Evolutionary conservation across 75 land plant genomes (phyloP), one percentile per base, ranked within the genome.

Genomic region (Adiantum capillusveneris): DNA sequence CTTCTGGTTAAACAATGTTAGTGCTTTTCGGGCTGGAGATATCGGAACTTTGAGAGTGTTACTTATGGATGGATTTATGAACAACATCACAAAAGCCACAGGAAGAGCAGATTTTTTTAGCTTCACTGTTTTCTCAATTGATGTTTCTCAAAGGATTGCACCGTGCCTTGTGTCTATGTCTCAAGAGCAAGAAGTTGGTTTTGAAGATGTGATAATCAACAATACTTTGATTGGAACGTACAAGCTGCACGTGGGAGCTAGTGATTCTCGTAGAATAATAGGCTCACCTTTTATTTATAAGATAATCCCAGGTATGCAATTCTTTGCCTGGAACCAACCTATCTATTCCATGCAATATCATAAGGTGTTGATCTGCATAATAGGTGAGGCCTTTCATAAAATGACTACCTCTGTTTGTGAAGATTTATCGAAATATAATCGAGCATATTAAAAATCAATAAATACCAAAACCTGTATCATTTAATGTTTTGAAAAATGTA

Each of bases 1-100:
- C 6, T 46, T 46, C 49, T 46, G 49, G 49, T 46, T 20, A 17
- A 46, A 46, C 5, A 46, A 46, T 46, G 17, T 46, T 17, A 46
- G 49, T 46, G 21, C 17, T 20, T 46, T 46, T 46, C n/a, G 21
- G 6, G 49, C 49, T 5, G 49, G 49, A 46, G 5, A 46, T 7
- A 5, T 46, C 5, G 49, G 49, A 46, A 46, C 49, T 46, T 17
- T 46, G 49, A 46, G 21, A 46, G 49, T 46, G 6, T 14, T 46
- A 3, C 49, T 46, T 17, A 46, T 46, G 49, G 49, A 46, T 46
- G 49, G 12, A 17, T 46, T 6, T 20, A 46, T n/a, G 21, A 46
- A 46, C 17, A 46, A 46, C 17, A 46, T 46, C n/a, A 46, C 49
- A 17, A 17, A n/a, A n/a, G 5, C 49, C 2, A 46, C 49, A 46